These are phyloP conservation scores for Grifola frondosa DNA, from an alignment of 1,284 basidiomycete genomes.

Conservation along the genomic window DNA sequence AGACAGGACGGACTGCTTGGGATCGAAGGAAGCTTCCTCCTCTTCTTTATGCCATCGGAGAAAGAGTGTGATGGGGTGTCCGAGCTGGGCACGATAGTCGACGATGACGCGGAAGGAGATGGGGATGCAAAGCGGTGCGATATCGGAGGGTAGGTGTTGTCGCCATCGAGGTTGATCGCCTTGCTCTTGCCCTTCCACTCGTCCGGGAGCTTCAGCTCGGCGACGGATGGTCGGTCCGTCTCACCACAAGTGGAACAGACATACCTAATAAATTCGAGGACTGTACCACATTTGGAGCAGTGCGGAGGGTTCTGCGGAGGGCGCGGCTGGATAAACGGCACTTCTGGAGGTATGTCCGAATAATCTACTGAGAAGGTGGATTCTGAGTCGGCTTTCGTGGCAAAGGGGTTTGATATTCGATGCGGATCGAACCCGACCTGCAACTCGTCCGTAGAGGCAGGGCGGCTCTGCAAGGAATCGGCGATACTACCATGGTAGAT, in stretches of 20 bases:
- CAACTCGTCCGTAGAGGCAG: constrained; percentile 60
- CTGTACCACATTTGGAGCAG: constrained; percentile 76
- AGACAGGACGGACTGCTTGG: constrained; percentile 1
- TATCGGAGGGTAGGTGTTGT: constrained; percentile 16
- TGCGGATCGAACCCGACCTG: constrained; percentile 59
- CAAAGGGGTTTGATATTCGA: constrained; percentile 23
- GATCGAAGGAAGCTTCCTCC: constrained; percentile 16
- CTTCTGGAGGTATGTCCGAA: constrained; percentile 49
- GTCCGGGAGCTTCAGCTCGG: constrained; percentile 12
- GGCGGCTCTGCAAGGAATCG: constrained; percentile 34
- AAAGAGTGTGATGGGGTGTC: constrained; percentile 14
- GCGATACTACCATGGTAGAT: constrained; percentile 29
- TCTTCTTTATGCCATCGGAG: constrained; percentile 13
- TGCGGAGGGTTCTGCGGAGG: constrained; percentile 70
- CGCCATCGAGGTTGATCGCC: constrained; percentile 17
- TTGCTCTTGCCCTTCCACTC: constrained; percentile 31
- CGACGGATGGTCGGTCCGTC: constrained; percentile 45
- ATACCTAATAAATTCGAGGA: constrained; percentile 80
- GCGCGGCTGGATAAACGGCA: constrained; percentile 50
- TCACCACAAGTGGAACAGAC: constrained; percentile 86
- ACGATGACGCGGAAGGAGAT: constrained; percentile 38
- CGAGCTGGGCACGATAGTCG: constrained; percentile 32
- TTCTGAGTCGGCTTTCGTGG: constrained; percentile 29
- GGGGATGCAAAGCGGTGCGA: constrained; percentile 18
- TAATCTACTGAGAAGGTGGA: constrained; percentile 33